A percentile compares a stretch with the other conserved stretches of the same genome.
Evolutionary conservation across 2,329 filamentous ascomycete species (phyloP).

Genomic region (Ascochyta fabae): DNA sequence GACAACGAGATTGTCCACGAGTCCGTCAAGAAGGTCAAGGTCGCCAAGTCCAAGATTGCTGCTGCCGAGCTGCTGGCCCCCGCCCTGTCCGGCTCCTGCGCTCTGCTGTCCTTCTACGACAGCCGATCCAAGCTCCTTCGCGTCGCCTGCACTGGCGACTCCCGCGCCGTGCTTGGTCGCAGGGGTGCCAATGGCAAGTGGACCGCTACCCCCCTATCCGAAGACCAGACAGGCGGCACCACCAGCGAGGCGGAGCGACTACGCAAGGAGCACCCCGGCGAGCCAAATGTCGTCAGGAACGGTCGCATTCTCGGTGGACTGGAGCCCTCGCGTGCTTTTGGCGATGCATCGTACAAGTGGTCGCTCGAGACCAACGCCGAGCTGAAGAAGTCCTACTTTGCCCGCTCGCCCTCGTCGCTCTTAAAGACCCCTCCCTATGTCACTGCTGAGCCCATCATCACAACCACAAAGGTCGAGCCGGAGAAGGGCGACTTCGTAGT

Average conservation of each 20-base stretch:
- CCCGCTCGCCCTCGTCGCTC: slow-evolving; percentile 74
- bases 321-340: slow-evolving; percentile 93
- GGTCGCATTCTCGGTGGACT: slow-evolving; percentile 90
- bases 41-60: slow-evolving; percentile 85
- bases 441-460: slow-evolving; percentile 93
- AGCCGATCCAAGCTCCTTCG: slow-evolving; percentile 82
- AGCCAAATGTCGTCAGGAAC: slow-evolving; percentile 85
- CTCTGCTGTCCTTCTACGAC: slow-evolving; percentile 95
- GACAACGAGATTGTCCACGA: slow-evolving; percentile 95
- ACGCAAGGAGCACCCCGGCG: slow-evolving; percentile 84
- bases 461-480: slow-evolving; percentile 88
- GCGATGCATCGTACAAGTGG: slow-evolving; percentile 98
- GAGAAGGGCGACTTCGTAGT: slow-evolving; percentile 93
- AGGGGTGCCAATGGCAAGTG: slow-evolving; percentile 82
- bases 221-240: slow-evolving; percentile 92
- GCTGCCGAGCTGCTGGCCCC: slow-evolving; percentile 92
- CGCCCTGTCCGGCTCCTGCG: slow-evolving; percentile 95
- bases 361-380: slow-evolving; percentile 81
- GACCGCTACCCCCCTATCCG: slow-evolving; percentile 86
- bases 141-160: slow-evolving; percentile 96
- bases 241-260: slow-evolving; percentile 83
- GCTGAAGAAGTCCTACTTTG: slow-evolving; percentile 86
- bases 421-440: slow-evolving; percentile 95
- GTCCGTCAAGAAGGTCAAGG: slow-evolving; percentile 88
- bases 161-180: slow-evolving; percentile 89